Conservation (phyloP, 768 basidiomycete species). For the Mycena galericulata region DNA sequence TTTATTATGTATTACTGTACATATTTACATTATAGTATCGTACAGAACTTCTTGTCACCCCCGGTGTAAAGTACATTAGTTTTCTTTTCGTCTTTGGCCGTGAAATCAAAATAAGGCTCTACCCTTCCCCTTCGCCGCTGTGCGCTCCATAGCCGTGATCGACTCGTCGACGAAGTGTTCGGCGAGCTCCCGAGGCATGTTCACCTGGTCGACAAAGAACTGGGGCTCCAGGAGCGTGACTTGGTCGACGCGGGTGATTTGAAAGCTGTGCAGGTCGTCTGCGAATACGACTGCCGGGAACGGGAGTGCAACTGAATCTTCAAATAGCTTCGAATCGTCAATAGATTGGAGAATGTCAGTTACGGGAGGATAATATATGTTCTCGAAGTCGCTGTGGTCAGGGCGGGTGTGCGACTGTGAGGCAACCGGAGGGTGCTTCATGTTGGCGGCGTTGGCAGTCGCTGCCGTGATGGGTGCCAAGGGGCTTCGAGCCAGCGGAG, state of each 20-base stretch:
- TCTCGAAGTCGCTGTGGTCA: not conserved
- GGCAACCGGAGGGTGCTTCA: not conserved
- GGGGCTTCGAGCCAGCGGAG: conserved; percentile 14
- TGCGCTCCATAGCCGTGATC: not conserved
- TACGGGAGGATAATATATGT: not conserved
- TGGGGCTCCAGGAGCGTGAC: not conserved
- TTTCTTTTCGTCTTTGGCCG: not conserved
- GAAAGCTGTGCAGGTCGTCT: not conserved
- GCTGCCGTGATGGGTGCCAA: conserved; percentile 11
- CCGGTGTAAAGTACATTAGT: not conserved
- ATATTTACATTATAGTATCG: not conserved
- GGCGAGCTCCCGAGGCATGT: conserved; percentile 11
- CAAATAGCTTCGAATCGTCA: not conserved
- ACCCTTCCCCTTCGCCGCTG: conserved; percentile 6
- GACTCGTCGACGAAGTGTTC: conserved; percentile 6
- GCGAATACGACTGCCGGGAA: conserved; percentile 10
- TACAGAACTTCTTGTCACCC: not conserved
- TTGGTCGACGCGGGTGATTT: conserved; percentile 5
- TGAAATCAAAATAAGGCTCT: not conserved
- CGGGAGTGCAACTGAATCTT: not conserved
- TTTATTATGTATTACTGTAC: not conserved
- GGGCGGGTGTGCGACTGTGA: not conserved
- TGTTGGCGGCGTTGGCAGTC: not conserved
- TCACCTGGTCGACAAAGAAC: not conserved
- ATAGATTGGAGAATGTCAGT: not conserved